Conservation (phyloP, 2,329 filamentous ascomycete species). For the Fusarium sublunatum region DNA sequence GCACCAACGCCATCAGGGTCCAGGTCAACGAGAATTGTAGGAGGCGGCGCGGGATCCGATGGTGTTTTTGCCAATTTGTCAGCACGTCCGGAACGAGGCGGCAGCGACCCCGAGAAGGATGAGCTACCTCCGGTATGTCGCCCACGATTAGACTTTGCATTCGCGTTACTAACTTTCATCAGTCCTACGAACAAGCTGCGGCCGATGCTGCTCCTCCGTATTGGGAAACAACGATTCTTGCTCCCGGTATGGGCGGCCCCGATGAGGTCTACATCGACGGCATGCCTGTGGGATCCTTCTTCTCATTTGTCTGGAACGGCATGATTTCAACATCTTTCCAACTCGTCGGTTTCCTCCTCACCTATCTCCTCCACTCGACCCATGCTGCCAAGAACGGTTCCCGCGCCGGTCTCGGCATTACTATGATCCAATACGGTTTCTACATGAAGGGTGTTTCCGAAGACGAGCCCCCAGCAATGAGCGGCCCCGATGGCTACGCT, state of each 20-base stretch:
- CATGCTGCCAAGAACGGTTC: constrained; percentile 98
- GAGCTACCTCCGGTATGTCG: constrained; percentile 89
- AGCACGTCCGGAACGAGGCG: constrained; percentile 85
- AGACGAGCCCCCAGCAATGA: constrained; percentile 57
- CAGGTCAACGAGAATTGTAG: constrained; percentile 65
- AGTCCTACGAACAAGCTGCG: constrained; percentile 98
- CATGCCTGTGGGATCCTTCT: constrained; percentile 88
- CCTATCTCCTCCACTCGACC: constrained; percentile 96
- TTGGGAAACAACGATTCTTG: constrained; percentile 98
- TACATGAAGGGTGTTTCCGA: constrained; percentile 80
- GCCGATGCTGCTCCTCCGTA: constrained; percentile 96
- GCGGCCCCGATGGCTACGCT: constrained; percentile 68
- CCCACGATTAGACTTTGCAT: neutral
- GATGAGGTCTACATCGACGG: constrained; percentile 98
- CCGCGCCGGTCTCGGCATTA: constrained; percentile 92
- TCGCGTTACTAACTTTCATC: constrained; percentile 49
- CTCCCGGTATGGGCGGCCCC: constrained; percentile 86
- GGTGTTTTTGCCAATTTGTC: constrained; percentile 96
- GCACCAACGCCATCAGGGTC: constrained; percentile 50
- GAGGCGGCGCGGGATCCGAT: constrained; percentile 83
- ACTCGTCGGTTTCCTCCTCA: constrained; percentile 95
- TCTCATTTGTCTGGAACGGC: constrained; percentile 90
- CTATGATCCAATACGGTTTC: constrained; percentile 95
- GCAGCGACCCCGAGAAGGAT: constrained; percentile 81
- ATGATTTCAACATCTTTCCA: constrained; percentile 99